These are phyloP conservation scores for Corchorus capsularis DNA, from an alignment of 345 rosid species.

Conservation along the genomic window DNA sequence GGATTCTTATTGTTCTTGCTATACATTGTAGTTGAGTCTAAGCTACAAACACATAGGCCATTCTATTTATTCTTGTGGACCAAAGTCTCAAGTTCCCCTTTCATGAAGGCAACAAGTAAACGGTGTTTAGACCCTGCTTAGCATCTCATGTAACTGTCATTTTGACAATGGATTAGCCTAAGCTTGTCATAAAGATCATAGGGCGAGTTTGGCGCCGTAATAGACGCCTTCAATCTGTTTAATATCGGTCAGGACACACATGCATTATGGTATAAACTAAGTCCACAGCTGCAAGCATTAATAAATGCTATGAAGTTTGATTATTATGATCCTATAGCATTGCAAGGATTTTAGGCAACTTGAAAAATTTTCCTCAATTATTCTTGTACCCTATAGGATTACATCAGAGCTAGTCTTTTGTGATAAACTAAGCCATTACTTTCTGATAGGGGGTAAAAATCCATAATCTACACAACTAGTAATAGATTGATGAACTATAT, in stretches of 20 bases:
- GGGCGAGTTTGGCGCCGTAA: slow-evolving; percentile 5
- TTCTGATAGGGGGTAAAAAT: slow-evolving; percentile 36
- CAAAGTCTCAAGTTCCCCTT: slow-evolving; percentile 12
- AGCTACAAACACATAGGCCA: background rate
- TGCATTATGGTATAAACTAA: background rate
- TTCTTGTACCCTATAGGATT: background rate
- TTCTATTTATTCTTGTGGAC: slow-evolving; percentile 1
- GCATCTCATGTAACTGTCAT: slow-evolving; percentile 12
- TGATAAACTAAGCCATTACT: background rate
- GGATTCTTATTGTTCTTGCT: slow-evolving; percentile 13
- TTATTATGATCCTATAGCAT: background rate
- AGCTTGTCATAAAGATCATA: background rate
- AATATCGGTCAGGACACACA: background rate
- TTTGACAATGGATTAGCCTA: background rate
- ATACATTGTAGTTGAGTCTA: background rate
- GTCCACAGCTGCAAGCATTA: background rate
- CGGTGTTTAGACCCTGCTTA: background rate
- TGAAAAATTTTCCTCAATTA: slow-evolving; percentile 1
- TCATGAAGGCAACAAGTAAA: background rate
- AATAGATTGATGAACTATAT: slow-evolving; percentile 53
- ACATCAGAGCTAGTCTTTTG: background rate
- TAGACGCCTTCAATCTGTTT: background rate
- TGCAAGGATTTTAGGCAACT: background rate
- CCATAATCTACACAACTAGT: slow-evolving; percentile 38
- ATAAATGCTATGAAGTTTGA: slow-evolving; percentile 21